phyloP scores from a whole-genome alignment of 2,329 filamentous ascomycete genomes.

The Paecilomyces variotii region DNA sequence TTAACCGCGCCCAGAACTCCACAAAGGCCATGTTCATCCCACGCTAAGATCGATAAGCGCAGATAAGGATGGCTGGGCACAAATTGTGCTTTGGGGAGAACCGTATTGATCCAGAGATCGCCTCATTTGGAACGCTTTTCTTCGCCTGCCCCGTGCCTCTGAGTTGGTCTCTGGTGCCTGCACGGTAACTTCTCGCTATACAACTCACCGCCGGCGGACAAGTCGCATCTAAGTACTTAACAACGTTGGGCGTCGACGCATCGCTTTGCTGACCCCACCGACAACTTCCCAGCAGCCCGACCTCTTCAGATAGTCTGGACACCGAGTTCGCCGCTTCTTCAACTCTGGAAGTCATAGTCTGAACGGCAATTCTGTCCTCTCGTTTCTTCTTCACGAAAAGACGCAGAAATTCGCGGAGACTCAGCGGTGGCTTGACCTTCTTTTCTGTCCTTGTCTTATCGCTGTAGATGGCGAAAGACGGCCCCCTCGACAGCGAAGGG shows the following conservation, averaged over 20 bases:
- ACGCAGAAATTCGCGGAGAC: neutral
- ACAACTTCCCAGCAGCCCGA: neutral
- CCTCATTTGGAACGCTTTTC: neutral
- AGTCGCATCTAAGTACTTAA: neutral
- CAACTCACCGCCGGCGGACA: neutral
- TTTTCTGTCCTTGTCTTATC: neutral
- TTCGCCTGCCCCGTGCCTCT: neutral
- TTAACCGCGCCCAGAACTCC: neutral
- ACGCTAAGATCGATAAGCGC: neutral
- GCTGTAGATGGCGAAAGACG: conserved; percentile 17
- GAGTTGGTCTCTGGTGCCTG: neutral
- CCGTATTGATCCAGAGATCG: neutral
- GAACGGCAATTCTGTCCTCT: neutral
- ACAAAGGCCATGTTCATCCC: neutral
- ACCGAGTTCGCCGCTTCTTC: neutral
- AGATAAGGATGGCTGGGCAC: neutral
- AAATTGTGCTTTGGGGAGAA: neutral
- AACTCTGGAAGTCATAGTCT: neutral
- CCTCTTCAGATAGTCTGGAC: neutral
- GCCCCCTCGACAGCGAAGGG: conserved; percentile 29
- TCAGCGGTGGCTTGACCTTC: neutral
- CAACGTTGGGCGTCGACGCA: neutral
- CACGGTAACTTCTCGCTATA: neutral
- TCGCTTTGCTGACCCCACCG: neutral
- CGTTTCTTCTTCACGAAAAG: neutral